Conservation (phyloP, 75 land plant species). For the Cryptomeria japonica region DNA sequence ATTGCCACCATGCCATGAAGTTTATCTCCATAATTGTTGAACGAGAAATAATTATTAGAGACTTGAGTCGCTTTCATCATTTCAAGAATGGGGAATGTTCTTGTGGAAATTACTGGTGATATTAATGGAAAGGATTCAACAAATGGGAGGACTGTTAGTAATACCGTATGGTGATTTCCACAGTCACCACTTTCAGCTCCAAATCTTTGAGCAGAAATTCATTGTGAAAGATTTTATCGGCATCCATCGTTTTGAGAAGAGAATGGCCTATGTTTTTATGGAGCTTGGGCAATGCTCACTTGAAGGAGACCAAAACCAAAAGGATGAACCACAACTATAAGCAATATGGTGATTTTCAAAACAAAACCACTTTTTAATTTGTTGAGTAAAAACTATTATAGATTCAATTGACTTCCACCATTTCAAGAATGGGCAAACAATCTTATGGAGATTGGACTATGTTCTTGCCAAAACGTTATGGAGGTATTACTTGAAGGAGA, state of each 20-base stretch:
- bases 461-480: background rate
- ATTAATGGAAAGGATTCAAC: background rate
- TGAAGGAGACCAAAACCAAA: background rate
- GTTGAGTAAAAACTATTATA: background rate
- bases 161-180: background rate
- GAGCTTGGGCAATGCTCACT: background rate
- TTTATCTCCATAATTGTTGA: slow-evolving; percentile 20
- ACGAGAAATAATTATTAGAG: slow-evolving; percentile 28
- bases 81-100: slow-evolving; percentile 37
- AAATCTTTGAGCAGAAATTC: background rate
- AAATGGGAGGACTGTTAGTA: background rate
- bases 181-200: background rate
- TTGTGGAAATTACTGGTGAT: slow-evolving; percentile 28
- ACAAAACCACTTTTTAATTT: background rate
- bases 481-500: background rate
- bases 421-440: background rate
- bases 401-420: background rate
- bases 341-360: background rate
- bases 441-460: background rate
- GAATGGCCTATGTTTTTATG: background rate
- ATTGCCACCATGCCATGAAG: slow-evolving; percentile 28
- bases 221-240: background rate
- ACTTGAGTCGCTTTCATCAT: slow-evolving; percentile 22
- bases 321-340: background rate
- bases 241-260: background rate